Conservation (phyloP, 2,329 filamentous ascomycete species). For the Epichloe sylvatica region DNA sequence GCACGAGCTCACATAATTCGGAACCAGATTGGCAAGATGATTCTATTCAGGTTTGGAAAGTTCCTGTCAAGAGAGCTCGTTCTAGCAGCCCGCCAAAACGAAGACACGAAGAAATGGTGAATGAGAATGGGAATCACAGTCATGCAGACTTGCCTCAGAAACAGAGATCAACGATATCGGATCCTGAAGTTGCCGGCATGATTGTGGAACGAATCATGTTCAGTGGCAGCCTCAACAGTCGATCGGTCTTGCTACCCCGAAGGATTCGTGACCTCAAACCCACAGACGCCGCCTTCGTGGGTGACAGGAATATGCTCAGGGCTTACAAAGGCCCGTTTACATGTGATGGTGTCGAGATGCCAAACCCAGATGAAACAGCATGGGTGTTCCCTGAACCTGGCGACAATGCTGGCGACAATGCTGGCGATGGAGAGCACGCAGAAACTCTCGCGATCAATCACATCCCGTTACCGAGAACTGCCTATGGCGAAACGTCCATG, state of each 20-base stretch:
- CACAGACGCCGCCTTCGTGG: slow-evolving; percentile 37
- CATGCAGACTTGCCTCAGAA: slow-evolving; percentile 2
- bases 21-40: slow-evolving; percentile 61
- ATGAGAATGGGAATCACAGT: slow-evolving; percentile 1
- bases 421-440: slow-evolving; percentile 5
- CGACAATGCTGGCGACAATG: slow-evolving; percentile 5
- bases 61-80: slow-evolving; percentile 34
- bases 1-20: slow-evolving; percentile 11
- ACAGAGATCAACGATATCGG: slow-evolving; percentile 10
- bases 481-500: slow-evolving; percentile 52
- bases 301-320: slow-evolving; percentile 49
- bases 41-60: slow-evolving; percentile 71
- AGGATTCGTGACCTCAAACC: slow-evolving; percentile 17
- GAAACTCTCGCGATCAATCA: slow-evolving; percentile 13
- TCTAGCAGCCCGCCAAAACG: slow-evolving; percentile 24
- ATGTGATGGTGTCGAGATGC: slow-evolving; percentile 8
- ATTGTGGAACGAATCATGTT: slow-evolving; percentile 24
- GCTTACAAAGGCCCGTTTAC: slow-evolving; percentile 51
- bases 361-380: slow-evolving; percentile 12
- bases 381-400: slow-evolving; percentile 15
- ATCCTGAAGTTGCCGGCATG: slow-evolving; percentile 17
- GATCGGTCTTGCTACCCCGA: slow-evolving; percentile 12
- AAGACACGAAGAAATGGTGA: slow-evolving; percentile 10
- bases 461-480: slow-evolving; percentile 48
- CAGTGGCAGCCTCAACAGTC: slow-evolving; percentile 16